Evolutionary conservation across 176 grass and related monocot genomes (phyloP), one percentile per base, ranked within the genome.

Genomic region (Phoenix roebelenii): DNA sequence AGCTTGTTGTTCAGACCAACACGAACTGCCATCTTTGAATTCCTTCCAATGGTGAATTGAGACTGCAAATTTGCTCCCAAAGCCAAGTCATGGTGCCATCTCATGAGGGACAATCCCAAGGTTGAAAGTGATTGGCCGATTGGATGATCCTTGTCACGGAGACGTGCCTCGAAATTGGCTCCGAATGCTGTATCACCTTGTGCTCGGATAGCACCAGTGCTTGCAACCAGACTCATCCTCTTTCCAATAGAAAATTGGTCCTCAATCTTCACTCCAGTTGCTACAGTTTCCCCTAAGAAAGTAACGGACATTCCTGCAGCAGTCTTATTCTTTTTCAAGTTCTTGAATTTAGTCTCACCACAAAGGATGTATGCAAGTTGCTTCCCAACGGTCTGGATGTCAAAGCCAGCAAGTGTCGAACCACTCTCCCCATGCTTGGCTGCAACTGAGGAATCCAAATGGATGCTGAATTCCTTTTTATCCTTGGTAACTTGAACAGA

Each of bases 401-500:
- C 88, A 52, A 98, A 98, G 58, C 88, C 82, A 56, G 79, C 76
- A 66, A 98, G 94, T 0, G 84, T 85, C 5, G 94, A 98, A 5
- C 76, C 88, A 57, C 79, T 82, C 54, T 88, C 85, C 54, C 94
- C 88, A 74, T 93, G 94, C 67, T 98, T 93, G 78, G 85, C 71
- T 32, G 88, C 80, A 25, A 98, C 68, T 15, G 94, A 90, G 10
- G 94, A 98, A 59, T 92, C 94, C 63, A 98, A 51, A 75, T 93
- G 88, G 64, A 98, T 93, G 74, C 70, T 89, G 25, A 98, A 98
- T 81, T 93, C 88, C 69, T 93, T 98, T 20, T 98, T 98, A 73
- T 92, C 84, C 73, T 98, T 98, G 35, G 94, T 98, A 61, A 98
- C 70, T 59, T 98, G 79, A 58, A 77, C 85, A 23, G 85, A 80